These are phyloP conservation scores for Aeminium ludgeri DNA, from an alignment of 495 filamentous ascomycete genomes.

Conservation along the genomic window DNA sequence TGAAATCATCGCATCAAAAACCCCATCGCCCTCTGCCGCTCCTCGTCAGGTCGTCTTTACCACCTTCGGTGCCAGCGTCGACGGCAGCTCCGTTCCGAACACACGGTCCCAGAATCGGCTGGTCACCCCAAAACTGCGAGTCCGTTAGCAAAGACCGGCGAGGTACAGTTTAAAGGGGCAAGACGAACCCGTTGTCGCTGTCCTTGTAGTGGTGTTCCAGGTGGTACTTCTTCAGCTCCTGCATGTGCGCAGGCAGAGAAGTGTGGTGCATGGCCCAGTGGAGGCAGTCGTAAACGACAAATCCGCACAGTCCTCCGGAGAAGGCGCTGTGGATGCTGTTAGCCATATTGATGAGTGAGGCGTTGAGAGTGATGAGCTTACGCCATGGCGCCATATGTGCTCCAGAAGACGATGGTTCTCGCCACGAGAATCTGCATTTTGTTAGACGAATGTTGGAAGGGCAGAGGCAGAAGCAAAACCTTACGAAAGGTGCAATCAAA, in stretches of 20 bases:
- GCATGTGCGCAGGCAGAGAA: slow-evolving; percentile 76
- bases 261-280: slow-evolving; percentile 99
- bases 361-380: too few species aligned
- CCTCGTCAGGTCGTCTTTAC: slow-evolving; percentile 17
- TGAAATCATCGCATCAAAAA: too few species aligned
- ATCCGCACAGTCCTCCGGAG: slow-evolving; percentile 88
- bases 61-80: slow-evolving; percentile 24
- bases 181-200: slow-evolving; percentile 67
- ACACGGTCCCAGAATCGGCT: slow-evolving; percentile 89
- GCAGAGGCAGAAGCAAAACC: too few species aligned
- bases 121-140: slow-evolving; percentile 56
- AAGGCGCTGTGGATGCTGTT: slow-evolving; percentile 31
- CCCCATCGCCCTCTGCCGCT: too few species aligned
- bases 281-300: slow-evolving; percentile 89
- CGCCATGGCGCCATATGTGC: slow-evolving; percentile 63
- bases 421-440: slow-evolving; percentile 33
- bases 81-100: slow-evolving; percentile 72
- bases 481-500: too few species aligned
- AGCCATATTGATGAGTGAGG: too few species aligned
- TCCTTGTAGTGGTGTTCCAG: slow-evolving; percentile 94
- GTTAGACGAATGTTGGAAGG: too few species aligned
- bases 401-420: slow-evolving; percentile 63
- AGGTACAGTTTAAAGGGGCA: too few species aligned
- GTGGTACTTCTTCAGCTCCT: slow-evolving; percentile 87
- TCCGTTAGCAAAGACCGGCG: too few species aligned